phyloP scores from a whole-genome alignment of 2,329 filamentous ascomycete species.

The Corinectria fuckeliana region DNA sequence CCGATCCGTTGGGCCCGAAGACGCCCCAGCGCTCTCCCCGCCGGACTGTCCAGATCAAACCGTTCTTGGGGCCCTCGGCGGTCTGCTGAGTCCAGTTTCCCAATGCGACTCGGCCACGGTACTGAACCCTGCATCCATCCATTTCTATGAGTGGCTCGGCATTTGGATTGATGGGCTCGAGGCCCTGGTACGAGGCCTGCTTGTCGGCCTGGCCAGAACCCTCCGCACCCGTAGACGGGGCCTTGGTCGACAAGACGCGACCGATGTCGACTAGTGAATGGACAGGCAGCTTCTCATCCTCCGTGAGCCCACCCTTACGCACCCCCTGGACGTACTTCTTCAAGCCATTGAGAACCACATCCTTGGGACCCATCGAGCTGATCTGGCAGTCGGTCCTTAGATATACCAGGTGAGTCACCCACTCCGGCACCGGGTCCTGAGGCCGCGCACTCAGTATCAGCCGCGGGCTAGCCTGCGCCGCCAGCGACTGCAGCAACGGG shows the following conservation, averaged over 20 bases:
- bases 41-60: conserved; percentile 82
- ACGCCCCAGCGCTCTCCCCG: conserved; percentile 89
- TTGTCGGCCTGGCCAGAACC: neutral
- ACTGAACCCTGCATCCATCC: conserved; percentile 81
- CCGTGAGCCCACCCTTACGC: conserved; percentile 49
- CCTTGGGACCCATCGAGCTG: conserved; percentile 68
- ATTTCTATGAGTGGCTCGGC: conserved; percentile 85
- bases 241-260: conserved; percentile 46
- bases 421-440: conserved; percentile 86
- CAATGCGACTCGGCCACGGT: conserved; percentile 77
- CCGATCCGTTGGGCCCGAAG: conserved; percentile 92
- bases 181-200: conserved; percentile 23
- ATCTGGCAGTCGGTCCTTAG: conserved; percentile 72
- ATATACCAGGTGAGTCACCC: conserved; percentile 86
- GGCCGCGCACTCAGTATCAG: conserved; percentile 80
- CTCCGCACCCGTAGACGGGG: conserved; percentile 15
- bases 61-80: conserved; percentile 58
- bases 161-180: conserved; percentile 31
- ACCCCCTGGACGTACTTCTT: conserved; percentile 56
- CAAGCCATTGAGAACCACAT: conserved; percentile 64
- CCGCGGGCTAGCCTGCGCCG: conserved; percentile 70
- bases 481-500: conserved; percentile 71
- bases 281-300: conserved; percentile 57
- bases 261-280: conserved; percentile 59
- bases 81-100: conserved; percentile 78